These are phyloP conservation scores for Umbelopsis vinacea DNA, from an alignment of 192 early-diverging fungal species.

Conservation along the genomic window DNA sequence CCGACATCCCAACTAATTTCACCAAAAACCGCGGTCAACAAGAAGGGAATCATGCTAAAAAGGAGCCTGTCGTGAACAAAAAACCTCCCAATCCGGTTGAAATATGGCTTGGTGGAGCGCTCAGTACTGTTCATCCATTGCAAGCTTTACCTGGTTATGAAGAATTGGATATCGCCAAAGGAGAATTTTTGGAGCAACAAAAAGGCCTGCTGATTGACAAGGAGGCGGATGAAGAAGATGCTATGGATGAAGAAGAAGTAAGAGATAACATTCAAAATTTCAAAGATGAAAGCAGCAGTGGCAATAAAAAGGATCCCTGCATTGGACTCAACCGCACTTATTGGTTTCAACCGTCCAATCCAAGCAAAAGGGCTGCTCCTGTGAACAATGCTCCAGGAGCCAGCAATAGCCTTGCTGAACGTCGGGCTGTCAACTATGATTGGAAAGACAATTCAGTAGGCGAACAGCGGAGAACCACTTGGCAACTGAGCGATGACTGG, in stretches of 20 bases:
- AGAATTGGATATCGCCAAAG: constrained; percentile 23
- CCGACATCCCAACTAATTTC: background rate
- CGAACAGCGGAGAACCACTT: background rate
- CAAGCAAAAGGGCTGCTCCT: background rate
- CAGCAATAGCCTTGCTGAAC: background rate
- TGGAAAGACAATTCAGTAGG: background rate
- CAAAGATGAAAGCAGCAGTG: constrained; percentile 38
- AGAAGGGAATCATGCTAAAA: constrained; percentile 20
- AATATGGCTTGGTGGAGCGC: constrained; percentile 37
- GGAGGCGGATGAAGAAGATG: constrained; percentile 46
- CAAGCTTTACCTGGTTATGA: background rate
- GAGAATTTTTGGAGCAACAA: constrained; percentile 35
- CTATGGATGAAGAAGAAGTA: constrained; percentile 55
- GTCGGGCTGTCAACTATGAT: background rate
- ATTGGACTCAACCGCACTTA: constrained; percentile 10
- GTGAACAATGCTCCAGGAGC: background rate
- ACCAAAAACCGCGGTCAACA: background rate
- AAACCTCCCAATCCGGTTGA: constrained; percentile 33
- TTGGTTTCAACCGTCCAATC: constrained; percentile 7
- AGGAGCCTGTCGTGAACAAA: background rate
- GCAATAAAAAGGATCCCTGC: constrained; percentile 16
- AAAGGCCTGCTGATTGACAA: constrained; percentile 44
- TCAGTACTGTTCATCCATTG: constrained; percentile 20
- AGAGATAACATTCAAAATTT: constrained; percentile 48
- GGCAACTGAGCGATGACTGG: constrained; percentile 13